phyloP scores from a whole-genome alignment of 2,329 filamentous ascomycete genomes.

The Phaeomoniella chlamydospora region DNA sequence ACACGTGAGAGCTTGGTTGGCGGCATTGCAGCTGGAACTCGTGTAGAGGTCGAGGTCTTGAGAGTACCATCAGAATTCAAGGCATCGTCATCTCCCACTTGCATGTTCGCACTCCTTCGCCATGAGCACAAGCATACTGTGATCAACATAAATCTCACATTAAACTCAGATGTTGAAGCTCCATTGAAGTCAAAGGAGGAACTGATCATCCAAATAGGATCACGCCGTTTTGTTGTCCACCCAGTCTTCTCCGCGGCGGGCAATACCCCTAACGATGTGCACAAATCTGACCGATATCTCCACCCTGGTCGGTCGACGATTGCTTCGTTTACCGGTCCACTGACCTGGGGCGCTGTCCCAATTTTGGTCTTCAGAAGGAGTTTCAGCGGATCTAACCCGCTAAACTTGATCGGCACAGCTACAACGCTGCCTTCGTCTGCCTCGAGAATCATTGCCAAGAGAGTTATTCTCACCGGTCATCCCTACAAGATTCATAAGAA shows the following conservation, averaged over 20 bases:
- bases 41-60: slow-evolving; percentile 65
- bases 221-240: slow-evolving; percentile 73
- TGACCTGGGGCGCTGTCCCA: slow-evolving; percentile 88
- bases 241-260: slow-evolving; percentile 83
- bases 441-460: slow-evolving; percentile 74
- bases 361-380: slow-evolving; percentile 65
- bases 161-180: slow-evolving; percentile 59
- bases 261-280: slow-evolving; percentile 86
- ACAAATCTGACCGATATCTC: slow-evolving; percentile 87
- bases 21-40: slow-evolving; percentile 68
- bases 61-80: slow-evolving; percentile 41
- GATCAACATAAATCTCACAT: slow-evolving; percentile 77
- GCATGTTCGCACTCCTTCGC: slow-evolving; percentile 72
- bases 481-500: slow-evolving; percentile 99
- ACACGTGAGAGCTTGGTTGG: slow-evolving; percentile 77
- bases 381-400: slow-evolving; percentile 28
- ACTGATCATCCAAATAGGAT: slow-evolving; percentile 79
- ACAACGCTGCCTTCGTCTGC: slow-evolving; percentile 68
- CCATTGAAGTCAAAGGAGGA: slow-evolving; percentile 87
- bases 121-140: slow-evolving; percentile 92
- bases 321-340: slow-evolving; percentile 75
- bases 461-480: slow-evolving; percentile 85
- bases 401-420: slow-evolving; percentile 72
- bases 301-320: slow-evolving; percentile 84
- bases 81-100: slow-evolving; percentile 44